Evolutionary conservation across 148 eudicot species (phyloP).

Genomic region (Cornus kousa): DNA sequence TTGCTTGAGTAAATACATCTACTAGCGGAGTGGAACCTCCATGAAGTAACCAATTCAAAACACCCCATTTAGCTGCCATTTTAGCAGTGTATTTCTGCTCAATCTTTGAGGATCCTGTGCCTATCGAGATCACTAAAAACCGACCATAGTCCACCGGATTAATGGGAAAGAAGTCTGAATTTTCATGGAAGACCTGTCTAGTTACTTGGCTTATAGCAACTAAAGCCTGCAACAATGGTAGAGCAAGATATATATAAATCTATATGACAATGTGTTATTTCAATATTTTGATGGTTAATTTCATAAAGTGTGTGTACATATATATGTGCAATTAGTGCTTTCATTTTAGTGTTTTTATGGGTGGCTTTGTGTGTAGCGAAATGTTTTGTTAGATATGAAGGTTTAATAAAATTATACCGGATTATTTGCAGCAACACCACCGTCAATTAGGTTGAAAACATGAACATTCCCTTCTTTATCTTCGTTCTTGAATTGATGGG

Average conservation of each 20-base stretch:
- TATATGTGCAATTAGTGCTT: too few species aligned
- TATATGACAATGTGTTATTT: too few species aligned
- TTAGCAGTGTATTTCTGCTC: constrained; percentile 9
- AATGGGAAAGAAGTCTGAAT: constrained; percentile 12
- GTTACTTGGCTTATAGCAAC: constrained; percentile 16
- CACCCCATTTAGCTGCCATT: constrained; percentile 22
- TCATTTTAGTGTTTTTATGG: too few species aligned
- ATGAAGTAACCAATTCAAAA: constrained; percentile 6
- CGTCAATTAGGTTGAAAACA: constrained; percentile 14
- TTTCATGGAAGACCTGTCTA: constrained; percentile 1
- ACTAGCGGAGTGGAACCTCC: constrained; percentile 11
- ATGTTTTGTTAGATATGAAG: too few species aligned
- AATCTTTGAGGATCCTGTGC: constrained; percentile 14
- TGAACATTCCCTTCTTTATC: not conserved
- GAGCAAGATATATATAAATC: too few species aligned
- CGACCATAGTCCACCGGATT: constrained; percentile 8
- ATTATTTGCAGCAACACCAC: constrained; percentile 23
- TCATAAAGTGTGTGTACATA: too few species aligned
- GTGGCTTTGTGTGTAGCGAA: too few species aligned
- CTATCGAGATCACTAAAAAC: constrained; percentile 19
- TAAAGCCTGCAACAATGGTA: constrained; percentile 6
- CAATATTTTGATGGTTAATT: too few species aligned
- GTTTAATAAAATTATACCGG: too few species aligned
- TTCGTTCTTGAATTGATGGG: constrained; percentile 10
- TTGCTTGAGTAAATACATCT: constrained; percentile 19